Percentiles rank a stretch among this genome's conserved stretches.
phyloP scores from a whole-genome alignment of 2,329 filamentous ascomycete species.

The Acarospora socialis region DNA sequence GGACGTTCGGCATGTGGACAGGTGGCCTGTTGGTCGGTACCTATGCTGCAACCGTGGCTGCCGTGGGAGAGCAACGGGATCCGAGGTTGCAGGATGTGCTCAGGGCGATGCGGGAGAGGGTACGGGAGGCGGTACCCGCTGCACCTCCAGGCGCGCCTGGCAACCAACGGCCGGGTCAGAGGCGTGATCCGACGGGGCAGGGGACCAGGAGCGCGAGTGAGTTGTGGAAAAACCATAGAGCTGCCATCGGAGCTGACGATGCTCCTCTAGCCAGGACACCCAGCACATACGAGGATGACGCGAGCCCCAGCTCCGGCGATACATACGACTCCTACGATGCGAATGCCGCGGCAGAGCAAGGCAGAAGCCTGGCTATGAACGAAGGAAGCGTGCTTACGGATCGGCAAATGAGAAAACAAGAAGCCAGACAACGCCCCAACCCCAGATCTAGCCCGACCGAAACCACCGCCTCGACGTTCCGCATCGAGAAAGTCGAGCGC shows the following conservation, averaged over 20 bases:
- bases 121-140: not conserved
- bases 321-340: conserved; percentile 6
- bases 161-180: not conserved
- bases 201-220: conserved; percentile 5
- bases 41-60: conserved; percentile 5
- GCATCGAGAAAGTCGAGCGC: conserved; percentile 4
- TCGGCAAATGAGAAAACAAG: conserved; percentile 1
- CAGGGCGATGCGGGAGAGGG: not conserved
- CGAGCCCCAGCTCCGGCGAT: conserved; percentile 10
- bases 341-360: conserved; percentile 1
- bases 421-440: not conserved
- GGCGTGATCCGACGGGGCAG: conserved; percentile 4
- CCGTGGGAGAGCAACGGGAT: conserved; percentile 6
- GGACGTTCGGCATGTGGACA: not conserved
- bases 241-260: not conserved
- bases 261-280: too few relatives aligned
- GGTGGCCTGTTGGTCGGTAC: conserved; percentile 1
- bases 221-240: conserved; percentile 4
- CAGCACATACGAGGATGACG: conserved; percentile 5
- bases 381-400: conserved; percentile 1
- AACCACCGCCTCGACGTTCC: conserved; percentile 5
- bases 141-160: not conserved
- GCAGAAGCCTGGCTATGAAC: not conserved
- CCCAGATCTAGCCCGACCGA: not conserved
- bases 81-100: conserved; percentile 4